Evolutionary conservation across 73 alveolate genomes (phyloP), one percentile per base, ranked within the genome.

Genomic region (Paramecium biaurelia): DNA sequence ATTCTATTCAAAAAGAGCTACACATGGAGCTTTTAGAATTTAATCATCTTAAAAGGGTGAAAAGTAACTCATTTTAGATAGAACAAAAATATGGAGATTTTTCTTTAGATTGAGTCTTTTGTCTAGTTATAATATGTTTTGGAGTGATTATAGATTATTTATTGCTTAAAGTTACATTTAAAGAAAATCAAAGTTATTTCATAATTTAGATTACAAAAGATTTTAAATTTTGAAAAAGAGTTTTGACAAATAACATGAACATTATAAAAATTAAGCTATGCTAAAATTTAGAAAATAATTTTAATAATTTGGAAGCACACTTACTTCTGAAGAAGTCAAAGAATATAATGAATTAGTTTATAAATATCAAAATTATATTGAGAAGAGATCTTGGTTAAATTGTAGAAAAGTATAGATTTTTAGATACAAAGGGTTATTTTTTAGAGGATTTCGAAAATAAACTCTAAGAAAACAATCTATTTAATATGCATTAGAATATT

Each of bases 401-500:
- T 43, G 56, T 38, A 14, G 90, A 23, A 79, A 79, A 41, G 90
- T 79, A 18, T 11, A 15, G 2, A 41, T 79, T 0, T 45, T 79
- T 10, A 38, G 56, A 43, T 41, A 37, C 34, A 79, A 79, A 23
- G 90, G 90, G 0, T 38, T 79, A 4, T 79, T 32, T 14, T 79
- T 79, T 45, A 26, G 72, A 41, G 74, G 90, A 79, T 79, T 43
- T 79, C 20, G 90, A 79, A 79, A 79, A 79, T 79, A 72, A 42
- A 45, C 56, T 26, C 35, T 30, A 43, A 38, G 56, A 41, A 23
- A 79, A 1, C 20, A 26, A 38, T 41, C 90, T 14, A 18, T 79
- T 5, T 37, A 79, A 23, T 30, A 23, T 41, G 72, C 56, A 18
- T 43, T 21, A 14, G 90, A 79, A 43, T 79, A 43, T 47, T 79